These are phyloP conservation scores for Aspergillus ostianus DNA, from an alignment of 495 filamentous ascomycete species.

Conservation along the genomic window DNA sequence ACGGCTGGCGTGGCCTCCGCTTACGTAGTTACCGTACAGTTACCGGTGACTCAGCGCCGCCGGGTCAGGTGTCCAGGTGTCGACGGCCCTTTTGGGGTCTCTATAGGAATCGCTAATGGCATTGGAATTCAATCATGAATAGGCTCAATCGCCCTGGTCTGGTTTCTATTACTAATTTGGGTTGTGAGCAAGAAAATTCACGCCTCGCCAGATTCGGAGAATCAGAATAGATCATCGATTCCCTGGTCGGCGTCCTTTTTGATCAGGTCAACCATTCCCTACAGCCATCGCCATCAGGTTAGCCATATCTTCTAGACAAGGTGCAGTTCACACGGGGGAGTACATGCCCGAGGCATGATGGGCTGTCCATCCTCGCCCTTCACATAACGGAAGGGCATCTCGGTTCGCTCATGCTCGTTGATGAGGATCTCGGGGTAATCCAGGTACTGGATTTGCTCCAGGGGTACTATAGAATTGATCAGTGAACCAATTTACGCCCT, in stretches of 20 bases:
- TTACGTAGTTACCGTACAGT: background rate
- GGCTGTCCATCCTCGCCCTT: conserved; percentile 68
- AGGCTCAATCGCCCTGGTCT: background rate
- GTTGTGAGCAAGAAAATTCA: too few species aligned
- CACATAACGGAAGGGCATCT: conserved; percentile 98
- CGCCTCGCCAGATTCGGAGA: too few species aligned
- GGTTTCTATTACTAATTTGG: conserved; percentile 1
- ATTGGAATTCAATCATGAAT: background rate
- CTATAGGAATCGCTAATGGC: conserved; percentile 15
- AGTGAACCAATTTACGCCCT: background rate
- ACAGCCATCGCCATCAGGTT: conserved; percentile 2
- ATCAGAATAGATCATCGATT: conserved; percentile 80
- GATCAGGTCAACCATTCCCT: conserved; percentile 95
- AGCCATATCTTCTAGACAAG: background rate
- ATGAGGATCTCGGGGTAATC: conserved; percentile 87
- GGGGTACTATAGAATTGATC: conserved; percentile 50
- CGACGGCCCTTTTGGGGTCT: conserved; percentile 22
- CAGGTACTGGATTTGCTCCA: conserved; percentile 74
- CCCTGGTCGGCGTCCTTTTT: conserved; percentile 90
- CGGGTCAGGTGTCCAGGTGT: background rate
- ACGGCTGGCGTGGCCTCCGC: background rate
- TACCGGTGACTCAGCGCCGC: background rate
- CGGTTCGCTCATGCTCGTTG: conserved; percentile 85
- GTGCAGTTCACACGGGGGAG: background rate
- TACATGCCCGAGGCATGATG: conserved; percentile 82